Percentiles rank a stretch among this genome's conserved stretches.
These are phyloP conservation scores for Phyllostachys edulis DNA, from an alignment of 176 grass and related monocot species.

Conservation along the genomic window DNA sequence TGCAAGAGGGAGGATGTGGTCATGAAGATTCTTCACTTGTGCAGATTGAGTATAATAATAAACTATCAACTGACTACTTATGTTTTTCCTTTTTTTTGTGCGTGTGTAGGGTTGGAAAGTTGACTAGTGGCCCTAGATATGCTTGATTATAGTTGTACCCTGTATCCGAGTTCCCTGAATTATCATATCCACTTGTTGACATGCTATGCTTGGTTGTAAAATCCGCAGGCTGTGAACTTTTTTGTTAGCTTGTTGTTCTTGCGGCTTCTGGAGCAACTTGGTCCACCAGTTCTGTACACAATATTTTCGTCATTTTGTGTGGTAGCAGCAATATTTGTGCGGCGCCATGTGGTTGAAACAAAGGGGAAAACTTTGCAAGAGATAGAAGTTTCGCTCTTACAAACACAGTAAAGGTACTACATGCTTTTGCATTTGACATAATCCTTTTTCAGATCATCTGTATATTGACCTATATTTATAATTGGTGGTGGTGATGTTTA, in stretches of 20 bases:
- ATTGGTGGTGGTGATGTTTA: background rate
- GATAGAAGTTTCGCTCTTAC: conserved; percentile 88
- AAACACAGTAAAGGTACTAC: conserved; percentile 58
- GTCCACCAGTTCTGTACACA: conserved; percentile 72
- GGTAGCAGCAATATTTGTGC: conserved; percentile 85
- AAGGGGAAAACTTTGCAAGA: conserved; percentile 95
- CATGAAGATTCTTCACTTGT: no score
- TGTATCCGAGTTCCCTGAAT: background rate
- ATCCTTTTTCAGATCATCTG: background rate
- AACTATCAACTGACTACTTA: no score
- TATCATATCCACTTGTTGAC: conserved; percentile 14
- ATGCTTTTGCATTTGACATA: background rate
- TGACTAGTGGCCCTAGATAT: no score
- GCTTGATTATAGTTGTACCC: background rate
- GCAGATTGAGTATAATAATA: no score
- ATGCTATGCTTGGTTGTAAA: conserved; percentile 9
- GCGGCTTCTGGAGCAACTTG: conserved; percentile 72
- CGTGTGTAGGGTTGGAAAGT: no score
- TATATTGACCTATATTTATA: background rate
- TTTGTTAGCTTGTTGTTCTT: conserved; percentile 89
- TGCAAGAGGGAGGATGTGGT: background rate
- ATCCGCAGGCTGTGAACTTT: conserved; percentile 78
- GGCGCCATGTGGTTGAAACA: conserved; percentile 78
- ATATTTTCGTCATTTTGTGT: conserved; percentile 84
- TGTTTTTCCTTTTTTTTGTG: no score